Evolutionary conservation across 2,329 filamentous ascomycete genomes (phyloP), one percentile per base, ranked within the genome.

Genomic region (Aureobasidium sp.): DNA sequence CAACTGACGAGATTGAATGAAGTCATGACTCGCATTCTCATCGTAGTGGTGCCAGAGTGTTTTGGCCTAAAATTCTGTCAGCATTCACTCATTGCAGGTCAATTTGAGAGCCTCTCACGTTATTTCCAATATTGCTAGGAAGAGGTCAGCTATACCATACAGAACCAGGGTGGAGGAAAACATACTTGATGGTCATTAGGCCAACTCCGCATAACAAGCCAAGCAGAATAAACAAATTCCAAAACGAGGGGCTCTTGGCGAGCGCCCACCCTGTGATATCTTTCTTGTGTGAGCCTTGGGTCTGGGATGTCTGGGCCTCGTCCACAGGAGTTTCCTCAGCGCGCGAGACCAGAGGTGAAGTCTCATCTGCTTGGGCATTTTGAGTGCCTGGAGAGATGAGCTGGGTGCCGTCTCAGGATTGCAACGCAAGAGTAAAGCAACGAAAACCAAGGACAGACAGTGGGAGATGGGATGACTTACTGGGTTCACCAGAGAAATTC

Each of bases 151-250:
- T 45, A 58, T 5, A 9, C 50, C 25, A n/a, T 42, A 9, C 5
- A 42, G 34, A 32, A 21, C 27, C 30, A 30, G 37, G 13, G 25
- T 14, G 50, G 44, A 30, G 14, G n/a, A 13, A 27, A 29, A 79
- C 88, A 75, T 81, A 96, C 91, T 99, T 99, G 76, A 99, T 99
- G 0, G 93, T 97, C 94, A 99, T 99, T 66, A 99, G 78, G 11
- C 94, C 94, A 68, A 97, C 89, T 58, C 94, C 94, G 42, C 91
- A 91, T 64, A 97, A 79, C n/a, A 97, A 83, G 42, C 87, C 91
- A 82, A 99, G 90, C 67, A 96, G 85, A 62, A 83, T 75, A 74
- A 95, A 97, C 32, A 96, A 77, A 70, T 95, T 89, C 91, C 92
- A 97, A 74, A 97, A 99, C 66, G 95, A 88, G 51, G 86, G 69